Conservation (phyloP, 139 green algal genomes). For the Ettlia oleoabundans region DNA sequence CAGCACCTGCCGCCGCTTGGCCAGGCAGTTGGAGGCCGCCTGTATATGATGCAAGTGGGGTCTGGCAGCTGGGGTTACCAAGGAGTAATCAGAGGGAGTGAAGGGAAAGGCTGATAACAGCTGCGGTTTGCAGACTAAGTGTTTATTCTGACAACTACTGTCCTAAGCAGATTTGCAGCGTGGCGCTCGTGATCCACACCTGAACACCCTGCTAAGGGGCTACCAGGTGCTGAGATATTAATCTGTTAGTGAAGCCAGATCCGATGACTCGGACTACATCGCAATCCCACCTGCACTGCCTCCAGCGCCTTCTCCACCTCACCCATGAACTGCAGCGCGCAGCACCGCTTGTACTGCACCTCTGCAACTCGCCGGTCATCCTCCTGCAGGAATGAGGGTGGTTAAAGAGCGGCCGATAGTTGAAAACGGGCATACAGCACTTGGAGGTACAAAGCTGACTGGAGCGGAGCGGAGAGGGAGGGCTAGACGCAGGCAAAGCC, state of each 20-base stretch:
- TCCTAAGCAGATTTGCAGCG: no score
- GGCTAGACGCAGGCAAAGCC: not conserved
- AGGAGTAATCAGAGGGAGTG: not conserved
- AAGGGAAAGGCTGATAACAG: not conserved
- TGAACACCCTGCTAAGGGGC: no score
- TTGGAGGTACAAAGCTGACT: not conserved
- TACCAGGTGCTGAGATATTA: not conserved
- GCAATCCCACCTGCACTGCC: constrained; percentile 15
- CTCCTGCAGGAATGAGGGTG: constrained; percentile 7
- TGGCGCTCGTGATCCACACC: no score
- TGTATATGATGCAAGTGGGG: not conserved
- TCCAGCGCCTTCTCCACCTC: constrained; percentile 21
- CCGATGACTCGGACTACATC: not conserved
- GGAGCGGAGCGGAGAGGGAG: not conserved
- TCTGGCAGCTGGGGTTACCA: not conserved
- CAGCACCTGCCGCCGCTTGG: constrained; percentile 5
- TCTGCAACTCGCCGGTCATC: constrained; percentile 54
- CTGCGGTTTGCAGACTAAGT: no score
- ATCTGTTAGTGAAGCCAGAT: not conserved
- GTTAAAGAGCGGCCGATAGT: not conserved
- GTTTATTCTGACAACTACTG: no score
- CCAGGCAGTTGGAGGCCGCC: constrained; percentile 34
- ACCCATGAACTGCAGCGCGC: constrained; percentile 55
- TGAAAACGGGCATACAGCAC: not conserved
- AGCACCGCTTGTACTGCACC: constrained; percentile 60